These are phyloP conservation scores for Blastobotrys terrestris DNA, from an alignment of 805 yeast genomes.

Conservation along the genomic window DNA sequence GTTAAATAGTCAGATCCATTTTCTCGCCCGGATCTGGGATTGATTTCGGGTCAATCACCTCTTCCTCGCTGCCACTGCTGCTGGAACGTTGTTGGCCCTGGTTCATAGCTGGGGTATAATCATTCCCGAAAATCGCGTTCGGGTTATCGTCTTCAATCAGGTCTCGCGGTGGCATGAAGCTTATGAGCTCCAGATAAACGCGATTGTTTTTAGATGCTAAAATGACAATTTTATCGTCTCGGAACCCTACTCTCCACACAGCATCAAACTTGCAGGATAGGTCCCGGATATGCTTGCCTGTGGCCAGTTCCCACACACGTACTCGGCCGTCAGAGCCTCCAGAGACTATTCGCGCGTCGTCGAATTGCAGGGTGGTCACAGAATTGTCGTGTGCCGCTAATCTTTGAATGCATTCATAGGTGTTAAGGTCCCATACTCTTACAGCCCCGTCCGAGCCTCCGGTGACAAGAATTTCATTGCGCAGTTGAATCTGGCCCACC, in stretches of 20 bases:
- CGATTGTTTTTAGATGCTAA: slow-evolving; percentile 28
- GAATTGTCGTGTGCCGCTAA: slow-evolving; percentile 41
- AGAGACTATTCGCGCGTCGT: slow-evolving; percentile 35
- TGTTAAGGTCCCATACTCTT: slow-evolving; percentile 74
- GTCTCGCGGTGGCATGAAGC: slow-evolving; percentile 29
- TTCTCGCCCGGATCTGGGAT: neutral
- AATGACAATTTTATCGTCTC: slow-evolving; percentile 35
- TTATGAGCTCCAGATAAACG: slow-evolving; percentile 33
- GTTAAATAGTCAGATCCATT: neutral
- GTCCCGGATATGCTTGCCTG: slow-evolving; percentile 35
- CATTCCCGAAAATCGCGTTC: neutral
- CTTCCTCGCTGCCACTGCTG: neutral
- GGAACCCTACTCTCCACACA: slow-evolving; percentile 38
- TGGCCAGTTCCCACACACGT: slow-evolving; percentile 35
- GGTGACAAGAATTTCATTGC: slow-evolving; percentile 64
- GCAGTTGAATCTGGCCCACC: slow-evolving; percentile 76
- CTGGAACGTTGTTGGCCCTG: neutral
- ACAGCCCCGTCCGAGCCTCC: slow-evolving; percentile 86
- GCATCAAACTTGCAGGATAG: slow-evolving; percentile 31
- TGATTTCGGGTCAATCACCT: neutral
- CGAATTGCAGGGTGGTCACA: slow-evolving; percentile 36
- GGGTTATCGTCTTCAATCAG: neutral
- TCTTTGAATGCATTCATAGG: slow-evolving; percentile 70
- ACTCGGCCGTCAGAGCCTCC: slow-evolving; percentile 40
- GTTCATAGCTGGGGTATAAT: neutral